These are phyloP conservation scores for Camellia lanceoleosa DNA, from an alignment of 148 eudicot species.

Conservation along the genomic window DNA sequence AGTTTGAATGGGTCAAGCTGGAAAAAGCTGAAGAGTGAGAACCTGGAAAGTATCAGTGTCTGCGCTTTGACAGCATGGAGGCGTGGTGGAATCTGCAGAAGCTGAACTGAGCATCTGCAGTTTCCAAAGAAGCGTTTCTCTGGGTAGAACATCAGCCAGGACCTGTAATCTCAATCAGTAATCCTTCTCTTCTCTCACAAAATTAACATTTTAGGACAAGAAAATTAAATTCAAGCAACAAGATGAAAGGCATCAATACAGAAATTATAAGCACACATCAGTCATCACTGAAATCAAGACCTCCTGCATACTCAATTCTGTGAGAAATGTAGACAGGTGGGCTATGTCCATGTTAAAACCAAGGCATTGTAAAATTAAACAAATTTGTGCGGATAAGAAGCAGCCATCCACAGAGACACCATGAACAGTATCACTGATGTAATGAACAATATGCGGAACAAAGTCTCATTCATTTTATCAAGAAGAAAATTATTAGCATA, in stretches of 20 bases:
- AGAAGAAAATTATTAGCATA: not conserved
- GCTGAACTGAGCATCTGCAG: constrained; percentile 62
- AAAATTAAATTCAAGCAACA: not conserved
- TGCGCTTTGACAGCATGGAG: constrained; percentile 71
- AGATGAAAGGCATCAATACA: not conserved
- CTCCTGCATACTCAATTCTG: not conserved
- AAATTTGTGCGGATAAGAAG: not conserved
- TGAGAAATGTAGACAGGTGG: not conserved
- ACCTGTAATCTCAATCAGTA: constrained; percentile 39
- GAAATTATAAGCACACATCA: too few species aligned
- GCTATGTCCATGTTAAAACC: not conserved
- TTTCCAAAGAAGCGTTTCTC: constrained; percentile 64
- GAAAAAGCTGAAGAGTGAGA: not conserved
- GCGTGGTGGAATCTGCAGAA: constrained; percentile 56
- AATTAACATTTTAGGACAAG: not conserved
- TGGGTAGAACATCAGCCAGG: constrained; percentile 46
- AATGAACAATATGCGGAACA: not conserved
- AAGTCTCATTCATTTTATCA: not conserved
- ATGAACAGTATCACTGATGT: not conserved
- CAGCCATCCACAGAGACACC: not conserved
- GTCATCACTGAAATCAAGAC: not conserved
- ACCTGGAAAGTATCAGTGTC: constrained; percentile 67
- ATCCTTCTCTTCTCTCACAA: constrained; percentile 8
- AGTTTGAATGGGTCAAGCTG: not conserved
- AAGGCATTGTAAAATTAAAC: not conserved